Evolutionary conservation across 2,329 filamentous ascomycete genomes (phyloP).

Genomic region (Cercospora citrullina): DNA sequence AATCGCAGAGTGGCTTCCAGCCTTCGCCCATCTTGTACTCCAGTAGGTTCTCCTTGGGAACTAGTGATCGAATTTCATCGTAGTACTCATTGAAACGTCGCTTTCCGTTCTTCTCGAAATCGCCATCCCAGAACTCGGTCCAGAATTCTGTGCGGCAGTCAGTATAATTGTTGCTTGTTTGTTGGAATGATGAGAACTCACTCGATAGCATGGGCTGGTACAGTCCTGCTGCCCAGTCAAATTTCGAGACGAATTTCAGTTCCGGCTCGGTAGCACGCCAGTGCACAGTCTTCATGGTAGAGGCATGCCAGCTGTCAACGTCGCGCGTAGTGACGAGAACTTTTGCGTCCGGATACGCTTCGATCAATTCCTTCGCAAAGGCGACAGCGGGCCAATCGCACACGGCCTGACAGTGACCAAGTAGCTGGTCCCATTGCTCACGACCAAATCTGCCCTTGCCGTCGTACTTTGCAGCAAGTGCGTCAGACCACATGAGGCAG

Average conservation of each 20-base stretch:
- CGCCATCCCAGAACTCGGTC: slow-evolving; percentile 66
- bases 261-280: slow-evolving; percentile 67
- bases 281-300: slow-evolving; percentile 66
- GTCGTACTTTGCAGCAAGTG: slow-evolving; percentile 63
- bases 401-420: slow-evolving; percentile 65
- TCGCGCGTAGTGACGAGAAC: slow-evolving; percentile 68
- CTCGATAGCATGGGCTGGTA: slow-evolving; percentile 69
- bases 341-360: slow-evolving; percentile 71
- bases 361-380: slow-evolving; percentile 69
- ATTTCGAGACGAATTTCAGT: slow-evolving; percentile 55
- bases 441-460: slow-evolving; percentile 62
- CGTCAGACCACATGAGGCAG: slow-evolving; percentile 69
- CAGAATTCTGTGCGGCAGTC: slow-evolving; percentile 56
- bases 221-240: slow-evolving; percentile 65
- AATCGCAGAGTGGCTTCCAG: slow-evolving; percentile 57
- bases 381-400: slow-evolving; percentile 69
- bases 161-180: slow-evolving; percentile 2
- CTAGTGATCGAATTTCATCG: slow-evolving; percentile 50
- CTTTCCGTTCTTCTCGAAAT: slow-evolving; percentile 66
- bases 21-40: slow-evolving; percentile 57
- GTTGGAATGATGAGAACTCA: slow-evolving; percentile 23
- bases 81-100: slow-evolving; percentile 61
- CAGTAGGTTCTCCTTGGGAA: slow-evolving; percentile 53
- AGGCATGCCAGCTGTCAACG: slow-evolving; percentile 63
- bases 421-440: slow-evolving; percentile 68